Conservation (phyloP, 2,329 filamentous ascomycete genomes). For the Ophiostoma montium region DNA sequence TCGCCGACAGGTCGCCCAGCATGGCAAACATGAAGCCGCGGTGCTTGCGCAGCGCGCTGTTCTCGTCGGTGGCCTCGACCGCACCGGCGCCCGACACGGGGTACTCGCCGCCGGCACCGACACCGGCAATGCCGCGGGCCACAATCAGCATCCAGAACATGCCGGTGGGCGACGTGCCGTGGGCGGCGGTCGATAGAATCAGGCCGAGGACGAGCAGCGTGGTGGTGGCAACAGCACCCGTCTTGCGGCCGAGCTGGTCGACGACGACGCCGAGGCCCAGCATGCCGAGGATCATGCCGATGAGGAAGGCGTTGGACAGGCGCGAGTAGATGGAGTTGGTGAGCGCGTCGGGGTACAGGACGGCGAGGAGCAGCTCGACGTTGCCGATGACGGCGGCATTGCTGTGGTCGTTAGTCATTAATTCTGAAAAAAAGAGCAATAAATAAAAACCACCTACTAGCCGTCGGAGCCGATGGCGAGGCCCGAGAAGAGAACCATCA, state of each 20-base stretch:
- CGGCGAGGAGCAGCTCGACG: constrained; percentile 25
- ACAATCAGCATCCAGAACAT: constrained; percentile 38
- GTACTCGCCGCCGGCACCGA: constrained; percentile 26
- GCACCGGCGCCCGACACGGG: constrained; percentile 4
- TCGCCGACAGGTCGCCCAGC: constrained; percentile 1
- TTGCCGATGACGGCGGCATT: constrained; percentile 26
- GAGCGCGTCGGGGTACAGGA: constrained; percentile 28
- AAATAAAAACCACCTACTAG: background rate
- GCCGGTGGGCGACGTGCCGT: constrained; percentile 23
- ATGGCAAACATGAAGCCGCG: constrained; percentile 33
- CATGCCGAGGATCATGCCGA: constrained; percentile 43
- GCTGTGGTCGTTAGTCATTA: constrained; percentile 13
- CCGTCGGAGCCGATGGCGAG: constrained; percentile 1
- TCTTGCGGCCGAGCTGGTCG: constrained; percentile 35
- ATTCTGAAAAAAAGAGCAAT: background rate
- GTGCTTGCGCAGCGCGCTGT: constrained; percentile 13
- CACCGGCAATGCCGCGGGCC: constrained; percentile 25
- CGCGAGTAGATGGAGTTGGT: constrained; percentile 32
- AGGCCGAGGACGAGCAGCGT: constrained; percentile 29
- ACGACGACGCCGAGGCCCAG: constrained; percentile 35
- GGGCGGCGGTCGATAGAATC: constrained; percentile 30
- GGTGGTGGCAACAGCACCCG: constrained; percentile 32
- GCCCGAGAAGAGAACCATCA: constrained; percentile 1
- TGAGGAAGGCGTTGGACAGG: constrained; percentile 39
- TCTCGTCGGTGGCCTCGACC: constrained; percentile 1